phyloP scores from a whole-genome alignment of 345 rosid species.

The Theobroma cacao region DNA sequence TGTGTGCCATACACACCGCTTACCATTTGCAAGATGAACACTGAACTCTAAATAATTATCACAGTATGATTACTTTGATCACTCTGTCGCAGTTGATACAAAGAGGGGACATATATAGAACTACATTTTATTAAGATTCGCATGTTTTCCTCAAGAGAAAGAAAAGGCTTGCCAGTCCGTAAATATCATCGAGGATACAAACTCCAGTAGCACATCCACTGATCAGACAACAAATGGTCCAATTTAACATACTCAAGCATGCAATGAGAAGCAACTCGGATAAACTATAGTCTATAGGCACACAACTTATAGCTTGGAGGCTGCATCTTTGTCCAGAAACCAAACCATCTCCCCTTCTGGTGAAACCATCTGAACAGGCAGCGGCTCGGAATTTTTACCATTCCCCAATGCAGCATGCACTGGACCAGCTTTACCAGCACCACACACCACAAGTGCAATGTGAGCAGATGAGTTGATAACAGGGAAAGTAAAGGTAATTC shows the following conservation, averaged over 20 bases:
- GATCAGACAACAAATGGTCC: background rate
- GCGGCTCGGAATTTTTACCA: conserved; percentile 28
- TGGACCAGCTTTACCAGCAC: conserved; percentile 59
- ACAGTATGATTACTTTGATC: background rate
- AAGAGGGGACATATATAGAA: background rate
- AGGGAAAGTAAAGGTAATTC: conserved; percentile 84
- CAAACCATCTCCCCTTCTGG: conserved; percentile 80
- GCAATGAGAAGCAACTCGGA: background rate
- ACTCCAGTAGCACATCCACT: background rate
- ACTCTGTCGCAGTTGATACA: background rate
- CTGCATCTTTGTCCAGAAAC: conserved; percentile 82
- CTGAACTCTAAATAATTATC: background rate
- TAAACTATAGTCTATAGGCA: background rate
- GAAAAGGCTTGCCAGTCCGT: background rate
- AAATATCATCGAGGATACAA: background rate
- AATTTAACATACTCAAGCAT: background rate
- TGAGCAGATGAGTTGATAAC: conserved; percentile 76
- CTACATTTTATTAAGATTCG: background rate
- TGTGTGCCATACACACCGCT: background rate
- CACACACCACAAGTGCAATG: conserved; percentile 69
- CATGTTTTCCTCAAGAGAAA: background rate
- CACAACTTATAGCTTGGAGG: conserved; percentile 57
- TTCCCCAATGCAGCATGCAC: conserved; percentile 52
- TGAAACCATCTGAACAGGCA: conserved; percentile 61
- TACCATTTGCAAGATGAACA: background rate